phyloP scores from a whole-genome alignment of 179 eudicot genomes.

The Heliamphora pulchella region DNA sequence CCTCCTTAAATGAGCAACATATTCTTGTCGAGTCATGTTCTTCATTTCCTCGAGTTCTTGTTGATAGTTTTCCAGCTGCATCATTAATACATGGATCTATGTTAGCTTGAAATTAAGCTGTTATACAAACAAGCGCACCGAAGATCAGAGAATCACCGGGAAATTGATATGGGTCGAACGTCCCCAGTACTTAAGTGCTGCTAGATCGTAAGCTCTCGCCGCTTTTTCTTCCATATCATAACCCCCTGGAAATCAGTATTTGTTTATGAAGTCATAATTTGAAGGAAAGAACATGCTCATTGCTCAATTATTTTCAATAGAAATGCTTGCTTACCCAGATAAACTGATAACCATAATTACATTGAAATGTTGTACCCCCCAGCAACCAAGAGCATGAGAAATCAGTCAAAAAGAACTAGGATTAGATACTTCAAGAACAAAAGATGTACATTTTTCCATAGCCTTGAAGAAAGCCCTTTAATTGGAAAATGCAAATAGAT shows the following conservation, averaged over 20 bases:
- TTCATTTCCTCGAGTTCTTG: conserved; percentile 76
- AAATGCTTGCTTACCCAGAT: conserved; percentile 43
- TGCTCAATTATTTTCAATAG: no score
- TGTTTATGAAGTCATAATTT: no score
- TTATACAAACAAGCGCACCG: no score
- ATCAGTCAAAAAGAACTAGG: no score
- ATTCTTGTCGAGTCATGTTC: conserved; percentile 70
- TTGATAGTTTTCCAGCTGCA: conserved; percentile 51
- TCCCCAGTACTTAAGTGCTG: conserved; percentile 20
- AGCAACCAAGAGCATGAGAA: conserved; percentile 24
- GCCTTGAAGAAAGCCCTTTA: not conserved
- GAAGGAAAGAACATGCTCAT: not conserved
- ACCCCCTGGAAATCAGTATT: conserved; percentile 21
- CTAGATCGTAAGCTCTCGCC: conserved; percentile 16
- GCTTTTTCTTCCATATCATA: conserved; percentile 9
- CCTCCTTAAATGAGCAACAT: conserved; percentile 76
- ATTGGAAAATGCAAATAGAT: no score
- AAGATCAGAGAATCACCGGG: not conserved
- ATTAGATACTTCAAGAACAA: conserved; percentile 16
- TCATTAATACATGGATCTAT: no score
- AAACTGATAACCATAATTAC: conserved; percentile 34
- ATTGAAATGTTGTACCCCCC: conserved; percentile 16
- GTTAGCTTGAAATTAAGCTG: no score
- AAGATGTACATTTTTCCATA: not conserved
- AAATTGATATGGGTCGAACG: conserved; percentile 11